A percentile compares a stretch with the other conserved stretches of the same genome.
These are phyloP conservation scores for Clitopilus passeckerianus DNA, from an alignment of 768 basidiomycete genomes.

Conservation along the genomic window DNA sequence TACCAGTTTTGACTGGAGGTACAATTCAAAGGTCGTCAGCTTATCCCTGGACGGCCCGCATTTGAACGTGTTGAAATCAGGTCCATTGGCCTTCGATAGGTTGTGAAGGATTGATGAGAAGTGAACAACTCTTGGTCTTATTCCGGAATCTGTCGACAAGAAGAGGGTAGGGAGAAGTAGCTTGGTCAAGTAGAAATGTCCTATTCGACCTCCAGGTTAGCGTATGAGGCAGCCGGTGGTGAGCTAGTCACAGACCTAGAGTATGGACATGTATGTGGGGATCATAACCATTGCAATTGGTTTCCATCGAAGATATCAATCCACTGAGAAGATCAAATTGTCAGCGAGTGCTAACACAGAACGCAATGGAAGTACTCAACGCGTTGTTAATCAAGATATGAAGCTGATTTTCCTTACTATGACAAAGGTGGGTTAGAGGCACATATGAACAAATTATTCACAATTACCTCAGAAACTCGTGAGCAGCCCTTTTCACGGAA, in stretches of 20 bases:
- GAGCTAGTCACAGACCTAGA: constrained; percentile 22
- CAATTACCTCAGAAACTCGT: constrained; percentile 17
- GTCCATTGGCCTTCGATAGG: constrained; percentile 9
- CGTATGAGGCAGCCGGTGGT: constrained; percentile 4
- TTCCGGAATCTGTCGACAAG: constrained; percentile 22
- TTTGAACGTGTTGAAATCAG: constrained; percentile 33
- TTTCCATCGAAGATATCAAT: constrained; percentile 11
- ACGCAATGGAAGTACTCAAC: constrained; percentile 17
- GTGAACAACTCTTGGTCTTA: constrained; percentile 33
- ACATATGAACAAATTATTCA: too few species aligned
- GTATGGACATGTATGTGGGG: constrained; percentile 28
- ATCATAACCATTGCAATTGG: constrained; percentile 25
- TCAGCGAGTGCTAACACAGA: background rate
- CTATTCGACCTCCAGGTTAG: constrained; percentile 19
- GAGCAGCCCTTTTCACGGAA: constrained; percentile 17
- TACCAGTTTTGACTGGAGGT: constrained; percentile 36
- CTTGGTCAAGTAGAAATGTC: constrained; percentile 57
- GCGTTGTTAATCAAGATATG: constrained; percentile 46
- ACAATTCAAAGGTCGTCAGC: constrained; percentile 14
- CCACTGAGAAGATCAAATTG: background rate
- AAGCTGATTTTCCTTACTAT: constrained; percentile 35
- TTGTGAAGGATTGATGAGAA: constrained; percentile 26
- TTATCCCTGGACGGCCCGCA: constrained; percentile 29
- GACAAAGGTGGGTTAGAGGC: background rate
- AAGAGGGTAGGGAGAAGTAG: constrained; percentile 34